Conservation (phyloP, 2,329 filamentous ascomycete genomes). For the Talaromyces sp. region DNA sequence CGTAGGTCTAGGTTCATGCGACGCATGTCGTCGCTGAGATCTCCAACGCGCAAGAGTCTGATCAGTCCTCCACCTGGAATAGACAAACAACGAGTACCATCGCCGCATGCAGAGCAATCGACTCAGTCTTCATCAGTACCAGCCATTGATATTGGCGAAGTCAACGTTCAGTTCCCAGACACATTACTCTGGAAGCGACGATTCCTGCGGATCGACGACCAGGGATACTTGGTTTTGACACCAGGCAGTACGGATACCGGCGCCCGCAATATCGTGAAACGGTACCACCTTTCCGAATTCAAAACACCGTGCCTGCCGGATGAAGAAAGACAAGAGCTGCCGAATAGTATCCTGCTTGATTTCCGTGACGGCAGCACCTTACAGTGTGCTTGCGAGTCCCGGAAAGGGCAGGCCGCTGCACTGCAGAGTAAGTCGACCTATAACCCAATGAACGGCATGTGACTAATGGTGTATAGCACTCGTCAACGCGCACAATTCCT, state of each 20-base stretch:
- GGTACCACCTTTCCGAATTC: slow-evolving; percentile 85
- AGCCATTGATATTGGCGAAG: slow-evolving; percentile 73
- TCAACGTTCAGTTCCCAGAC: slow-evolving; percentile 97
- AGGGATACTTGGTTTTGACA: slow-evolving; percentile 78
- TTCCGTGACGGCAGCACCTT: slow-evolving; percentile 60
- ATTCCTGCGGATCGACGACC: slow-evolving; percentile 77
- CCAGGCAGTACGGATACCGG: slow-evolving; percentile 61
- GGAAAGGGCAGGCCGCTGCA: slow-evolving; percentile 51
- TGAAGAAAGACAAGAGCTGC: slow-evolving; percentile 86
- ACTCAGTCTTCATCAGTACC: slow-evolving; percentile 37
- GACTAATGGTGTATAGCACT: slow-evolving; percentile 32
- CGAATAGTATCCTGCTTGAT: slow-evolving; percentile 72
- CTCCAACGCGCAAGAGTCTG: slow-evolving; percentile 48
- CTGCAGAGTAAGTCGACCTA: slow-evolving; percentile 46
- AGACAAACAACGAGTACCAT: slow-evolving; percentile 12
- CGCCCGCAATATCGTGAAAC: slow-evolving; percentile 64
- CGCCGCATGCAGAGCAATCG: slow-evolving; percentile 25
- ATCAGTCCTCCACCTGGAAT: slow-evolving; percentile 33
- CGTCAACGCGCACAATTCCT: slow-evolving; percentile 36
- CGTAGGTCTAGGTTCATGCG: slow-evolving; percentile 62
- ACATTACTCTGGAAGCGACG: slow-evolving; percentile 94
- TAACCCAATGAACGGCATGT: not conserved
- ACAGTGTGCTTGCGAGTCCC: slow-evolving; percentile 61
- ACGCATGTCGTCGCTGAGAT: slow-evolving; percentile 59
- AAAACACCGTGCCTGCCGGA: slow-evolving; percentile 75